Evolutionary conservation across 148 eudicot species (phyloP).

Genomic region (Chenopodium album): DNA sequence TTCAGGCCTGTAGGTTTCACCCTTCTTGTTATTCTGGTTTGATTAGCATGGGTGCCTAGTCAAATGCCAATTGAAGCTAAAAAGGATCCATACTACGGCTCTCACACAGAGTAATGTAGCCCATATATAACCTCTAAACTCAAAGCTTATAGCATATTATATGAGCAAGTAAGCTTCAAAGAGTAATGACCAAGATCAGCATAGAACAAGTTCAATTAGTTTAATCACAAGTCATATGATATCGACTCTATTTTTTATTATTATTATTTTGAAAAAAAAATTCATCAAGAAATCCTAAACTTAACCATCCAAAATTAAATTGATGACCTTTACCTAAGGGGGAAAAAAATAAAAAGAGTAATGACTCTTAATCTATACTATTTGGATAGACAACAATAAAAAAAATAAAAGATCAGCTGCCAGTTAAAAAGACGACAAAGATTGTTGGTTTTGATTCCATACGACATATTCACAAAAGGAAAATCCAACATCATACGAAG

Average conservation of each 20-base stretch:
- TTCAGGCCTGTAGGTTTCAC: constrained; percentile 31
- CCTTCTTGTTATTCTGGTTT: constrained; percentile 43
- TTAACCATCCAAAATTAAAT: background rate
- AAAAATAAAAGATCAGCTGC: background rate
- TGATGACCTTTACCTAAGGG: background rate
- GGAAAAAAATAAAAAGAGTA: background rate
- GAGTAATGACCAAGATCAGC: background rate
- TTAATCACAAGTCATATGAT: background rate
- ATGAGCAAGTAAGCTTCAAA: background rate
- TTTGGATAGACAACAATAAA: too few species aligned
- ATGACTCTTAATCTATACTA: background rate
- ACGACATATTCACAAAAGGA: background rate
- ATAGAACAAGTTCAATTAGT: background rate
- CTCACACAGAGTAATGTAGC: background rate
- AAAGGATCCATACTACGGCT: background rate
- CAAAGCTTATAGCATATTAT: background rate
- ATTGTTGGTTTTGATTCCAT: background rate
- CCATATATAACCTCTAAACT: background rate
- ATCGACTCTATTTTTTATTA: background rate
- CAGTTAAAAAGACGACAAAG: background rate
- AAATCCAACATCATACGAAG: background rate
- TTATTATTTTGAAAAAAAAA: too few species aligned
- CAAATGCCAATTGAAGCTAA: constrained; percentile 19
- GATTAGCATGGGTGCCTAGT: constrained; percentile 28
- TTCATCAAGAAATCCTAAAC: background rate